A percentile compares a stretch with the other conserved stretches of the same genome.
phyloP scores from a whole-genome alignment of 139 green algal species.

The Limnomonas spitsbergensis region DNA sequence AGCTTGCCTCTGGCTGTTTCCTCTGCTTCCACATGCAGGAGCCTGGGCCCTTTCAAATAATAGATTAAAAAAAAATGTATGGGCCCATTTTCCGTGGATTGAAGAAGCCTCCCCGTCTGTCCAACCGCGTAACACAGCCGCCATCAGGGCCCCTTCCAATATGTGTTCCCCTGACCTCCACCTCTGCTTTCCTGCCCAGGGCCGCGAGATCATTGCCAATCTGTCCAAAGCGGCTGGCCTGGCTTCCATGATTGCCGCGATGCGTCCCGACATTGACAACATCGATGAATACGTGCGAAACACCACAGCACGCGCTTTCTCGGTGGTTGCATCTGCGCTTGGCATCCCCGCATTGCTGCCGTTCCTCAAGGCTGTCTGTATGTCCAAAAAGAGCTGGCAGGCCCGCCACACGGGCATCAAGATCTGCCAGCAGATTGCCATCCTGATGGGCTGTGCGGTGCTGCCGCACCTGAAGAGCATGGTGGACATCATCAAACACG shows the following conservation, averaged over 20 bases:
- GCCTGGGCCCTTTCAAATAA: too few relatives aligned
- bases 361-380: slow-evolving; percentile 98
- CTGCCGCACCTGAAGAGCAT: slow-evolving; percentile 93
- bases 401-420: slow-evolving; percentile 98
- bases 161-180: too few relatives aligned
- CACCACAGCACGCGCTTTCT: slow-evolving; percentile 80
- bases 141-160: too few relatives aligned
- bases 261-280: slow-evolving; percentile 99
- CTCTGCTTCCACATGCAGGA: too few relatives aligned
- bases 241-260: slow-evolving; percentile 96
- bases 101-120: too few relatives aligned
- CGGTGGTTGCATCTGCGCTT: slow-evolving; percentile 89
- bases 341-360: slow-evolving; percentile 95
- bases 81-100: too few relatives aligned
- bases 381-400: slow-evolving; percentile 95
- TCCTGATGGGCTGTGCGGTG: slow-evolving; percentile 95
- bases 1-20: too few relatives aligned
- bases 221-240: slow-evolving; percentile 90
- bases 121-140: too few relatives aligned
- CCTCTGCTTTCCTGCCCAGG: too few relatives aligned
- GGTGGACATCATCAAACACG: slow-evolving; percentile 97
- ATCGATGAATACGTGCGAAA: slow-evolving; percentile 98
- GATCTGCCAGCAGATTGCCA: slow-evolving; percentile 98
- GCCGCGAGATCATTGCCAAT: slow-evolving; percentile 98
- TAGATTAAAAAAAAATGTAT: too few relatives aligned